A percentile compares a stretch with the other conserved stretches of the same genome.
These are phyloP conservation scores for Rhynchospora breviuscula DNA, from an alignment of 176 grass and related monocot genomes.

Conservation along the genomic window DNA sequence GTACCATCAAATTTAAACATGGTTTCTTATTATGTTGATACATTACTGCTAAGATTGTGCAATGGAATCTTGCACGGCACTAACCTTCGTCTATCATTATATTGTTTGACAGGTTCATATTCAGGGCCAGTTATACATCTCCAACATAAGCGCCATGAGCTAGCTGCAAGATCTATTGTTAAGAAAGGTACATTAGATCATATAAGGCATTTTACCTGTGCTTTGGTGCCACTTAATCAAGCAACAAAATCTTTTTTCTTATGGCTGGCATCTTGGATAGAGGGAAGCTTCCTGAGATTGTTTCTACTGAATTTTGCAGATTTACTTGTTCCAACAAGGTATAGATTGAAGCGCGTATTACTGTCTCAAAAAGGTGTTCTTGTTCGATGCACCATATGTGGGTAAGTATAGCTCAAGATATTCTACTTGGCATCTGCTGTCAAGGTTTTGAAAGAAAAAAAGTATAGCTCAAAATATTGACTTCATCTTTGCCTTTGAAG, in stretches of 20 bases:
- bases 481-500: constrained; percentile 13
- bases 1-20: not conserved
- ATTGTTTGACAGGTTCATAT: constrained; percentile 22
- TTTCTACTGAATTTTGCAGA: constrained; percentile 7
- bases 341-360: constrained; percentile 40
- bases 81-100: constrained; percentile 5
- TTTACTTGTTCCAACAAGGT: constrained; percentile 14
- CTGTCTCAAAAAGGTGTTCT: constrained; percentile 35
- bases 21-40: not conserved
- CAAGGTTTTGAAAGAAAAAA: too few species aligned
- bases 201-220: not conserved
- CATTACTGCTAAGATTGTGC: constrained; percentile 34
- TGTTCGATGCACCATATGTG: constrained; percentile 50
- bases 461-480: not conserved
- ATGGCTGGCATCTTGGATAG: constrained; percentile 1
- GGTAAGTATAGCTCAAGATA: constrained; percentile 33
- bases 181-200: constrained; percentile 9
- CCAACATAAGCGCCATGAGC: not conserved
- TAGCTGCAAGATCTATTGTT: not conserved
- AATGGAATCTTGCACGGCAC: constrained; percentile 42
- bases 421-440: too few species aligned
- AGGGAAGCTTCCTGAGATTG: constrained; percentile 15
- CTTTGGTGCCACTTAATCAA: not conserved
- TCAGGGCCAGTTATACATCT: not conserved
- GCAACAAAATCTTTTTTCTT: not conserved